phyloP scores from a whole-genome alignment of 75 land plant genomes.

The Gnetum montanum region DNA sequence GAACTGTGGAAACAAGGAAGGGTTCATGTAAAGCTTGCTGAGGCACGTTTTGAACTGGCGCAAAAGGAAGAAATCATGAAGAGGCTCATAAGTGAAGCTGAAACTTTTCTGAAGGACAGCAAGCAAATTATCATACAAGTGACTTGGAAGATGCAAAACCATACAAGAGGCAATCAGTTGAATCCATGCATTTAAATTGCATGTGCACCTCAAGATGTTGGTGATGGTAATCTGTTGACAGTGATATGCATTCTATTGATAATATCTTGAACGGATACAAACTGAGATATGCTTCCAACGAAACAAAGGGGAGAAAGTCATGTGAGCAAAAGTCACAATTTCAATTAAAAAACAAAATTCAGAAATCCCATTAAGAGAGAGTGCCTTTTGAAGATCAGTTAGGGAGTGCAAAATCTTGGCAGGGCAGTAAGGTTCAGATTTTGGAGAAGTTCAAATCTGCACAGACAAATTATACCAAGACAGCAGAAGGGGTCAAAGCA shows the following conservation, averaged over 20 bases:
- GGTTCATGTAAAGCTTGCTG: conserved; percentile 62
- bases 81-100: conserved; percentile 44
- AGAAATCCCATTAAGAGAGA: not conserved
- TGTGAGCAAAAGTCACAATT: conserved; percentile 8
- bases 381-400: conserved; percentile 11
- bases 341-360: conserved; percentile 7
- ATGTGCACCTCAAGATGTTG: conserved; percentile 44
- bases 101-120: conserved; percentile 39
- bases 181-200: conserved; percentile 47
- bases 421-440: not conserved
- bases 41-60: conserved; percentile 29
- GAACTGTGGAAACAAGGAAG: conserved; percentile 92
- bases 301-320: conserved; percentile 3
- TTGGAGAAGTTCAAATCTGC: conserved; percentile 6
- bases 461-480: not conserved
- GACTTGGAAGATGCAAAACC: not conserved
- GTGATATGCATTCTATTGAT: conserved; percentile 38
- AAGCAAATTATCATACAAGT: conserved; percentile 1
- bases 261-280: not conserved
- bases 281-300: conserved; percentile 12
- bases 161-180: conserved; percentile 37
- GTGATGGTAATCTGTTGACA: conserved; percentile 38
- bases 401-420: conserved; percentile 12
- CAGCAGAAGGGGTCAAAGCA: conserved; percentile 4
- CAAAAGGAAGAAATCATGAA: conserved; percentile 46